A percentile compares a stretch with the other conserved stretches of the same genome.
Conservation (phyloP, 345 rosid species). For the Orychophragmus violaceus region DNA sequence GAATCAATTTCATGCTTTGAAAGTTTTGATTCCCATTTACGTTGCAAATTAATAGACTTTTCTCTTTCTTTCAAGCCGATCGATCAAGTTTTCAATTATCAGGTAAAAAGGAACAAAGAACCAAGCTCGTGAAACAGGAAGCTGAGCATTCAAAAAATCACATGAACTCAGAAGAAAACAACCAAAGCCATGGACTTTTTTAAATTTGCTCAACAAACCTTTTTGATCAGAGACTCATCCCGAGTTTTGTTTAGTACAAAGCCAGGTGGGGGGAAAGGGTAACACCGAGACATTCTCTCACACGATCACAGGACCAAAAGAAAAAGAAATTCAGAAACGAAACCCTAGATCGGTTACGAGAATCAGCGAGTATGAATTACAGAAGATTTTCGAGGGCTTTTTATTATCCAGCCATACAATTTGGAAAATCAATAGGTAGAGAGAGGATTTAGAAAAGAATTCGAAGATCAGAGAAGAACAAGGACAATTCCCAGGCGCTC, state of each 20-base stretch:
- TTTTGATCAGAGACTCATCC: slow-evolving; percentile 38
- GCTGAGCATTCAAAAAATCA: slow-evolving; percentile 35
- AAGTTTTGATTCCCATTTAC: neutral
- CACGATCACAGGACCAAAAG: neutral
- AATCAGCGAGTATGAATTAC: neutral
- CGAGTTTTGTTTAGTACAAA: slow-evolving; percentile 26
- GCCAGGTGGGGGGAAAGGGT: slow-evolving; percentile 52
- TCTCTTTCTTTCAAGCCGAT: neutral
- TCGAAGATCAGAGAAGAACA: slow-evolving; percentile 3
- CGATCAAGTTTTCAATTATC: neutral
- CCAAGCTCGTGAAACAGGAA: neutral
- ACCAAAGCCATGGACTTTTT: slow-evolving; percentile 11
- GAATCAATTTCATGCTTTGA: neutral
- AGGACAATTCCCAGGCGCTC: slow-evolving; percentile 12
- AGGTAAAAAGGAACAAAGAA: neutral
- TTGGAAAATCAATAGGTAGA: neutral
- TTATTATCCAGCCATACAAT: neutral
- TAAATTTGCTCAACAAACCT: slow-evolving; percentile 57
- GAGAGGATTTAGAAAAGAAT: neutral
- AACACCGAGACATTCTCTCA: slow-evolving; percentile 55
- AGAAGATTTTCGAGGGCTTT: neutral
- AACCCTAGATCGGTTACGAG: slow-evolving; percentile 23
- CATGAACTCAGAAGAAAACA: slow-evolving; percentile 12
- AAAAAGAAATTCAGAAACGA: neutral
- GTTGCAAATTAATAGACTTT: no score